Evolutionary conservation across 2,329 filamentous ascomycete genomes (phyloP), one percentile per base, ranked within the genome.

Genomic region (Orbilia ellipsospora): DNA sequence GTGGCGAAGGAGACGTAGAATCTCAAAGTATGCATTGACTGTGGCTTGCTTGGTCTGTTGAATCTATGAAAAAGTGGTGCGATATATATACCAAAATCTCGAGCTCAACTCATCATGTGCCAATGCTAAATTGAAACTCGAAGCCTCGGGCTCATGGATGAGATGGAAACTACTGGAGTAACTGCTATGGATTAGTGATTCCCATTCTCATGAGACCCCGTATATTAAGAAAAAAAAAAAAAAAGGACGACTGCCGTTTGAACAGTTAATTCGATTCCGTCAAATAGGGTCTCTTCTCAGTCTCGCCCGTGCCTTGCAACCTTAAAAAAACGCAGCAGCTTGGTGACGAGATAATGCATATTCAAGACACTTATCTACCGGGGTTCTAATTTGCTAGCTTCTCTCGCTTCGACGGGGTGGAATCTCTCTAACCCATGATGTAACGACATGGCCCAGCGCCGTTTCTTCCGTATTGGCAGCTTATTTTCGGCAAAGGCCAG

Each of bases 401-500:
- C 48, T 52, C 63, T 62, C 52, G 50, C 51, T 50, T 69, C 65
- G 44, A 15, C 15, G 13, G 12, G 20, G 44, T 61, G 40, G 50
- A 45, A 55, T 62, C 10, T 36, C 59, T 57, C 63, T 55, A 40
- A n/a, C 68, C 68, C 55, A 73, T 65, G 68, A 73, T 73, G 61
- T 73, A 73, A 66, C 52, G 15, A 28, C 44, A 62, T 44, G 40
- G 48, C 40, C 40, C 59, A 60, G 56, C 69, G 69, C 69, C 69
- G 69, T 73, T 66, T 73, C 50, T 73, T 73, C 69, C 69, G 69
- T 73, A 73, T 73, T 73, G 69, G 69, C 69, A 73, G 48, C 23
- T 62, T 60, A 56, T 69, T 50, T 69, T 50, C 55, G 48, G 65
- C 48, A 69, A 69, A 57, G 50, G 56, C 31, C 31, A 36, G 10